phyloP scores from a whole-genome alignment of 257 asterid species.

The Parsonsia alboflavescens region DNA sequence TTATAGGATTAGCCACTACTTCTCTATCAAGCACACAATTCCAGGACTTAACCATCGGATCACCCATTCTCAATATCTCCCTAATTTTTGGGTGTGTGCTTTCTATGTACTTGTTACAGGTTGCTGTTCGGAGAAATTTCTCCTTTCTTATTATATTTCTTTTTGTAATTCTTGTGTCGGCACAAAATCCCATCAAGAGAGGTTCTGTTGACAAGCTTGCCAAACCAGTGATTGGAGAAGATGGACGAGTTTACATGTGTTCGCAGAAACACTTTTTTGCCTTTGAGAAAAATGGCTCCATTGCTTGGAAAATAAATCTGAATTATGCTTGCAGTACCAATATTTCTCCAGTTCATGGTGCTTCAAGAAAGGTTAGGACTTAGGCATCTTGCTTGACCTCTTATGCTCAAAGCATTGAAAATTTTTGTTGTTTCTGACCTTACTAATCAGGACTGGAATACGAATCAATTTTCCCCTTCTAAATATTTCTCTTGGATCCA shows the following conservation, averaged over 20 bases:
- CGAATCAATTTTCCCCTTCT: neutral
- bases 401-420: neutral
- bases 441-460: neutral
- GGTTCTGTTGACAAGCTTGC: constrained; percentile 27
- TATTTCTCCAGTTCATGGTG: constrained; percentile 71
- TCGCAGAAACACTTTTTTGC: constrained; percentile 53
- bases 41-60: constrained; percentile 25
- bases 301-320: constrained; percentile 63
- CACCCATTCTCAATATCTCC: constrained; percentile 31
- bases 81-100: neutral
- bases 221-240: constrained; percentile 72
- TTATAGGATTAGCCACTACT: constrained; percentile 12
- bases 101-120: neutral
- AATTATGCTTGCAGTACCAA: constrained; percentile 48
- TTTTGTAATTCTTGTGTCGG: constrained; percentile 26
- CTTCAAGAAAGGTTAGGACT: constrained; percentile 74
- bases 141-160: neutral
- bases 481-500: neutral
- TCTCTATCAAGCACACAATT: constrained; percentile 13
- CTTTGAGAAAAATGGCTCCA: constrained; percentile 69
- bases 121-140: neutral
- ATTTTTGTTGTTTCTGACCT: neutral
- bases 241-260: constrained; percentile 61
- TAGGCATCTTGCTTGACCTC: constrained; percentile 9
- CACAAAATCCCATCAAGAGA: constrained; percentile 32